Evolutionary conservation across 2,329 filamentous ascomycete species (phyloP).

Genomic region (Blastomyces emzantsi): DNA sequence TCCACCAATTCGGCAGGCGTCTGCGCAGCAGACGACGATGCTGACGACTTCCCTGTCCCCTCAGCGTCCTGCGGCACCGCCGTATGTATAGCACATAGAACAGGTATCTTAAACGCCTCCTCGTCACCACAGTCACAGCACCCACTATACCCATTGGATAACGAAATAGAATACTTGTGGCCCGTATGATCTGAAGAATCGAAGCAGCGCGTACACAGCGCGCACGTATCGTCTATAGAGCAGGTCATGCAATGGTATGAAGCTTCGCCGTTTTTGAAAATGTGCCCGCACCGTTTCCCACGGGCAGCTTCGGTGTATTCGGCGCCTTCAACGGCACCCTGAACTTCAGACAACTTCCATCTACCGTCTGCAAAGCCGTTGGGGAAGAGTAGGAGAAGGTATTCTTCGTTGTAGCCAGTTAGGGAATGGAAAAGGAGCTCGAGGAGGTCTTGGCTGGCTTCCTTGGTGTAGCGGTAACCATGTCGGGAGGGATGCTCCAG

Average conservation of each 20-base stretch:
- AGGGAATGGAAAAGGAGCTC: slow-evolving; percentile 79
- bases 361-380: slow-evolving; percentile 54
- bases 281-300: slow-evolving; percentile 92
- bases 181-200: slow-evolving; percentile 90
- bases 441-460: slow-evolving; percentile 63
- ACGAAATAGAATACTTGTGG: slow-evolving; percentile 80
- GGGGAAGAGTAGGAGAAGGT: slow-evolving; percentile 74
- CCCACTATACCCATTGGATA: slow-evolving; percentile 84
- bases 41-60: slow-evolving; percentile 48
- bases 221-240: slow-evolving; percentile 88
- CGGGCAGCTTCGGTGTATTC: slow-evolving; percentile 89
- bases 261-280: slow-evolving; percentile 89
- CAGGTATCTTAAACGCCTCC: slow-evolving; percentile 82
- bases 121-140: slow-evolving; percentile 97
- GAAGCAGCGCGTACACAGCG: slow-evolving; percentile 88
- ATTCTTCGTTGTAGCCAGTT: slow-evolving; percentile 62
- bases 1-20: slow-evolving; percentile 67
- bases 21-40: slow-evolving; percentile 58
- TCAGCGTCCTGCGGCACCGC: slow-evolving; percentile 41
- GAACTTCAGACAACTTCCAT: slow-evolving; percentile 75
- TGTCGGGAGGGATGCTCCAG: slow-evolving; percentile 65
- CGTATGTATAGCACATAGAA: slow-evolving; percentile 92
- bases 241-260: slow-evolving; percentile 94
- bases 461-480: slow-evolving; percentile 64
- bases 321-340: slow-evolving; percentile 85